Evolutionary conservation across 305 asterid genomes (phyloP).

Genomic region (Striga hermonthica): DNA sequence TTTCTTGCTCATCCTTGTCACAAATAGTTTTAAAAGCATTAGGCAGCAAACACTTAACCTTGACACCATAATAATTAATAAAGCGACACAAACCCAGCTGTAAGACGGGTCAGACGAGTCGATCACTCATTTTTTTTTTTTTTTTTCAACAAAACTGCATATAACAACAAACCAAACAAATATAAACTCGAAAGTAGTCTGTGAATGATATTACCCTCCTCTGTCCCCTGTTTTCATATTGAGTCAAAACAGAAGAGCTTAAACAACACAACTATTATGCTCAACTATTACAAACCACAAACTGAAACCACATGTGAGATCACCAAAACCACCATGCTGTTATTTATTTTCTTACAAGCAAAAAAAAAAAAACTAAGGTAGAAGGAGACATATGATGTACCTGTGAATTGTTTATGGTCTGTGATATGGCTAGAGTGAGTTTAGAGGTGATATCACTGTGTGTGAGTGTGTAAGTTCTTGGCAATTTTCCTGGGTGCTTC

Average conservation of each 20-base stretch:
- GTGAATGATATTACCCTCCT: too few relatives aligned
- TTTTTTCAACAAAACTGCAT: too few relatives aligned
- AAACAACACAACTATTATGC: neutral
- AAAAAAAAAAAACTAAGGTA: too few relatives aligned
- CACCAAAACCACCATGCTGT: neutral
- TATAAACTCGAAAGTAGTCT: too few relatives aligned
- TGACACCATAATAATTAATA: too few relatives aligned
- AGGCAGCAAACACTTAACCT: too few relatives aligned
- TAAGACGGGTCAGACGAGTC: too few relatives aligned
- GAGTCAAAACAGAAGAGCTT: neutral
- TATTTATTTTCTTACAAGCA: neutral
- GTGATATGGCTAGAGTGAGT: slow-evolving; percentile 88
- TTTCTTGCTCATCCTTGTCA: too few relatives aligned
- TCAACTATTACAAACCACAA: neutral
- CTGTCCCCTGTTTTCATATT: slow-evolving; percentile 20
- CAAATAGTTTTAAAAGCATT: too few relatives aligned
- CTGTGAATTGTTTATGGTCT: slow-evolving; percentile 82
- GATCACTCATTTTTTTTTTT: too few relatives aligned
- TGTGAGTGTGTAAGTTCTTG: slow-evolving; percentile 91
- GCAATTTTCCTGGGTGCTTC: slow-evolving; percentile 77
- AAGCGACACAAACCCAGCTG: too few relatives aligned
- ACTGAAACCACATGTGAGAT: neutral
- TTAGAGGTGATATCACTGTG: slow-evolving; percentile 93
- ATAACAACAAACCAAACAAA: too few relatives aligned
- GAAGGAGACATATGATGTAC: slow-evolving; percentile 35